These are phyloP conservation scores for Solanum hybrid DNA, from an alignment of 305 asterid genomes.

Conservation along the genomic window DNA sequence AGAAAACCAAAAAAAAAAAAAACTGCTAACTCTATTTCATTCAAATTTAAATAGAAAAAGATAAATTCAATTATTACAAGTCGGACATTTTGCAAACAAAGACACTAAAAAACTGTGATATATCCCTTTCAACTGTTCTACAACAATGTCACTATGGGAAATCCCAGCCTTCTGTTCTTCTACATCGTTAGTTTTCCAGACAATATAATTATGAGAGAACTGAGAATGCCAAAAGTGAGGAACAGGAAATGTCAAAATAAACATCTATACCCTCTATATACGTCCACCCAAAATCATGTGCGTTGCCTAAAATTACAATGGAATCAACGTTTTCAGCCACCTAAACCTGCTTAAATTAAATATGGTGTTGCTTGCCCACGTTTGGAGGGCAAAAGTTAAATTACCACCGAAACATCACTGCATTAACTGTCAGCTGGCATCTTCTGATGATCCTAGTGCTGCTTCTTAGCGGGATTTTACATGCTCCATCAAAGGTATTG, in stretches of 20 bases:
- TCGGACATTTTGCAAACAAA: neutral
- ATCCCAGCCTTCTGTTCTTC: constrained; percentile 6
- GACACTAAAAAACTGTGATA: neutral
- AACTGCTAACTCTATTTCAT: neutral
- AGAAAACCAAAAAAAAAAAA: neutral
- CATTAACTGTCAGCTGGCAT: neutral
- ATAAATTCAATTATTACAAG: neutral
- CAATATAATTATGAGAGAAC: neutral
- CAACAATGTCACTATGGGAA: constrained; percentile 4
- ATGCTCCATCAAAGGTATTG: neutral
- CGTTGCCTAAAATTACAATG: constrained; percentile 2
- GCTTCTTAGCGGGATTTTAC: neutral
- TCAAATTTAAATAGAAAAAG: neutral
- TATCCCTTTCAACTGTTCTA: constrained; percentile 10
- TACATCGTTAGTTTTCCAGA: neutral
- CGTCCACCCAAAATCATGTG: constrained; percentile 4
- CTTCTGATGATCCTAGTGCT: neutral
- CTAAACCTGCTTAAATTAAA: constrained; percentile 6
- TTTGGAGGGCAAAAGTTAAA: neutral
- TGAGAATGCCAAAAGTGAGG: neutral
- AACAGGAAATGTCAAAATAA: neutral
- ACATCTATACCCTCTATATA: constrained; percentile 9
- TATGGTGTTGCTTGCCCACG: neutral
- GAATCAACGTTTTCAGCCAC: constrained; percentile 3
- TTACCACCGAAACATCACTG: neutral